phyloP scores from a whole-genome alignment of 2,329 filamentous ascomycete genomes.

The Setomelanomma holmii region DNA sequence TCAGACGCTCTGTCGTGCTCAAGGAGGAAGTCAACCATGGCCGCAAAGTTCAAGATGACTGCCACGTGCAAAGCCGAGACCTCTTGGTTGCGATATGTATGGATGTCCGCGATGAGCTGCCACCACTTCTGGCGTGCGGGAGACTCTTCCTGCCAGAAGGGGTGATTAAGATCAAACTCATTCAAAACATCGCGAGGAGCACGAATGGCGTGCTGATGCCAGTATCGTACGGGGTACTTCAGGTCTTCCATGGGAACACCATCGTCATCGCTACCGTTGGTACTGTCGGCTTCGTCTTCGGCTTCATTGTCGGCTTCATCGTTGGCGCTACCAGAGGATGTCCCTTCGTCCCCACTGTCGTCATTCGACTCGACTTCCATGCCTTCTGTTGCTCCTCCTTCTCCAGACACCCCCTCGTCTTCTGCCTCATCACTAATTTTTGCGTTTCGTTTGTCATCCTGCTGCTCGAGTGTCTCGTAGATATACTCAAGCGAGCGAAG shows the following conservation, averaged over 20 bases:
- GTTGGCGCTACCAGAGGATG: not conserved
- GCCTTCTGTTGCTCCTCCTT: slow-evolving; percentile 2
- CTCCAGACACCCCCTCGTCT: not conserved
- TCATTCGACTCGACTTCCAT: slow-evolving; percentile 2
- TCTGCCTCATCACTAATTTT: slow-evolving; percentile 1
- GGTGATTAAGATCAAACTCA: slow-evolving; percentile 21
- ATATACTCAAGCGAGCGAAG: slow-evolving; percentile 28
- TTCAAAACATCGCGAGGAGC: slow-evolving; percentile 27
- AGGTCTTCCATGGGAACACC: slow-evolving; percentile 8
- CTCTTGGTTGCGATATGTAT: slow-evolving; percentile 13
- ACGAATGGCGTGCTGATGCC: slow-evolving; percentile 30
- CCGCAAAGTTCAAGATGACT: slow-evolving; percentile 21
- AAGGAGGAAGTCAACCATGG: slow-evolving; percentile 25
- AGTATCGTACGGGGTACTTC: slow-evolving; percentile 29
- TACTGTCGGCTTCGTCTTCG: not conserved
- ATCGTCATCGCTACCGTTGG: too few species aligned
- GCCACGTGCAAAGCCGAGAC: slow-evolving; percentile 28
- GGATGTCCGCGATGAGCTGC: slow-evolving; percentile 17
- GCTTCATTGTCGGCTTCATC: not conserved
- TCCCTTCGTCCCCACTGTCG: slow-evolving; percentile 2
- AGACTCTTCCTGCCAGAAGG: slow-evolving; percentile 26
- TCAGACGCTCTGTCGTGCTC: slow-evolving; percentile 14
- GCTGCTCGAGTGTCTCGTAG: slow-evolving; percentile 11
- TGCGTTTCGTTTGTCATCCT: not conserved
- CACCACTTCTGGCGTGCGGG: slow-evolving; percentile 25